Conservation (phyloP, 805 yeast genomes). For the Ogataea ganodermae region DNA sequence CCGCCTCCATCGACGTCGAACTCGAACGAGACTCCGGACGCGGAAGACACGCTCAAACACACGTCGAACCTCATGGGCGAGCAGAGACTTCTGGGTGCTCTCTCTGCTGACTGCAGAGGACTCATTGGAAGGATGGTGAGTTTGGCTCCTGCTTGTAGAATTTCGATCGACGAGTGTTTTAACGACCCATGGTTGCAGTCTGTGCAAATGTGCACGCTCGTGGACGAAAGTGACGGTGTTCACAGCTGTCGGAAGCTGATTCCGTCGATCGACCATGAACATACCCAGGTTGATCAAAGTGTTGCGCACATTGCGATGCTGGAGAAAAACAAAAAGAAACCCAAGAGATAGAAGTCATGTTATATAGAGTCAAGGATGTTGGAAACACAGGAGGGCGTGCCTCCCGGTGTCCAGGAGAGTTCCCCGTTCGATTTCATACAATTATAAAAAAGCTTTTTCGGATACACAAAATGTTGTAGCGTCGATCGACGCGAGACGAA, state of each 20-base stretch:
- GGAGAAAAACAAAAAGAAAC: conserved; percentile 74
- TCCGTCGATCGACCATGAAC: conserved; percentile 65
- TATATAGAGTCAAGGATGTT: too few species aligned
- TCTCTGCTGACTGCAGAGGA: conserved; percentile 68
- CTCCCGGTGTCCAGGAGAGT: too few species aligned
- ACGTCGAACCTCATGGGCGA: conserved; percentile 73
- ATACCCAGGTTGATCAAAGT: conserved; percentile 86
- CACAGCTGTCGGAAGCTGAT: conserved; percentile 38
- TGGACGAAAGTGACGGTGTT: conserved; percentile 39
- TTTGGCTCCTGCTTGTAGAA: conserved; percentile 83
- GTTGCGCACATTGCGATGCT: conserved; percentile 95
- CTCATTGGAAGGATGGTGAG: conserved; percentile 77
- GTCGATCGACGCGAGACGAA: conserved; percentile 1
- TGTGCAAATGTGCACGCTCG: conserved; percentile 69
- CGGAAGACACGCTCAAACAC: conserved; percentile 37
- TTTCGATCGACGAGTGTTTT: conserved; percentile 77
- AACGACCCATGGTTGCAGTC: conserved; percentile 67
- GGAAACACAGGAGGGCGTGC: too few species aligned
- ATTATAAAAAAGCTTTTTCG: too few species aligned
- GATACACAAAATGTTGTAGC: too few species aligned
- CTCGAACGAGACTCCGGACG: conserved; percentile 18
- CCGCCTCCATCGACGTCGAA: conserved; percentile 25
- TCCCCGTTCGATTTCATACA: too few species aligned
- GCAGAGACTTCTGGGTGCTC: conserved; percentile 65
- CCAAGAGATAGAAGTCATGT: conserved; percentile 12